These are phyloP conservation scores for Trichoderma sp. DNA, from an alignment of 2,329 filamentous ascomycete genomes.

Conservation along the genomic window DNA sequence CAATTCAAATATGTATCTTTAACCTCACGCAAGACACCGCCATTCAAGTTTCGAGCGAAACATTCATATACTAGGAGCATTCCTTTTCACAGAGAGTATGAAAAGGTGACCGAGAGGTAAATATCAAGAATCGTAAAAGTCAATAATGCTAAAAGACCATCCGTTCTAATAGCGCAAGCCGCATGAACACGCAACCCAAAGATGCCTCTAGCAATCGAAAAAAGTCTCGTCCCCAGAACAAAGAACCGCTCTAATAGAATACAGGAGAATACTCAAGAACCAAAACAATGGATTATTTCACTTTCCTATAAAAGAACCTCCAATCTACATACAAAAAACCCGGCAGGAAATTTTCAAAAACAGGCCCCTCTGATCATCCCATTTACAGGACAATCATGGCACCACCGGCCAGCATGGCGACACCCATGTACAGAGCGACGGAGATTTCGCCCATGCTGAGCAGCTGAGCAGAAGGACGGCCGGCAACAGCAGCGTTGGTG, in stretches of 20 bases:
- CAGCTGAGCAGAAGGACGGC: conserved; percentile 43
- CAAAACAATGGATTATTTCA: conserved; percentile 23
- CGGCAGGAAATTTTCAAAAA: not conserved
- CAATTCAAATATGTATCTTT: too few species aligned
- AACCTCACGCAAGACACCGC: too few species aligned
- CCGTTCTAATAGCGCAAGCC: conserved; percentile 22
- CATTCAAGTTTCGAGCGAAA: not conserved
- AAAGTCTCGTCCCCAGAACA: not conserved
- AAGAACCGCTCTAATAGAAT: conserved; percentile 1
- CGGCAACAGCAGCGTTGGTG: conserved; percentile 44
- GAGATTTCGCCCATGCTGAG: conserved; percentile 53
- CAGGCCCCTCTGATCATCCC: not conserved
- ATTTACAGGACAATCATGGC: conserved; percentile 57
- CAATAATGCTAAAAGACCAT: conserved; percentile 23
- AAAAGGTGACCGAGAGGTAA: not conserved
- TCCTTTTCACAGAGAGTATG: not conserved
- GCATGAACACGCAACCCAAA: conserved; percentile 10
- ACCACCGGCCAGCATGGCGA: conserved; percentile 56
- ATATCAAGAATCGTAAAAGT: conserved; percentile 21
- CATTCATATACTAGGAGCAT: not conserved
- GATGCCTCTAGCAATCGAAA: conserved; percentile 21
- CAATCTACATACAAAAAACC: conserved; percentile 21
- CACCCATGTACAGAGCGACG: conserved; percentile 54
- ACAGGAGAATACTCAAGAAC: not conserved
- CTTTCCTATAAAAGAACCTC: conserved; percentile 18